phyloP scores from a whole-genome alignment of 108 stramenopile species.

The Nitzschia putrida region DNA sequence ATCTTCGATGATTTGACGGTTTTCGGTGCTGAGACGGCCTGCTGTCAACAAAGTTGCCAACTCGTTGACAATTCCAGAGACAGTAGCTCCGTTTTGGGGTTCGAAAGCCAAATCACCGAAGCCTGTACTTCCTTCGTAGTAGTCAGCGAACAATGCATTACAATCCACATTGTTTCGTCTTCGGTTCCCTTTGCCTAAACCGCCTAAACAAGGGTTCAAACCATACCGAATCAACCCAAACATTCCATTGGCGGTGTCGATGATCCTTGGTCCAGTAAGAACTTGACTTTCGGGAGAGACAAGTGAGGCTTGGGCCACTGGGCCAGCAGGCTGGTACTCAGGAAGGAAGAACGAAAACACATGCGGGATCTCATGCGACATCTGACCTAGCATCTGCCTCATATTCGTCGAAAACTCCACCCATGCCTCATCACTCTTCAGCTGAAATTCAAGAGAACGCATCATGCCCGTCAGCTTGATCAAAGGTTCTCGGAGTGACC shows the following conservation, averaged over 20 bases:
- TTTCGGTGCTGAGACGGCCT: slow-evolving; percentile 10
- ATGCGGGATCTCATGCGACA: slow-evolving; percentile 39
- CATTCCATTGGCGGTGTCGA: neutral
- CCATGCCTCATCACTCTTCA: slow-evolving; percentile 38
- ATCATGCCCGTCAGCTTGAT: slow-evolving; percentile 34
- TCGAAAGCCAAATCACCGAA: neutral
- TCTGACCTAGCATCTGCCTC: slow-evolving; percentile 47
- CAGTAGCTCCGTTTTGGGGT: neutral
- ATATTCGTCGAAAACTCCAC: slow-evolving; percentile 29
- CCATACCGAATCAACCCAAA: neutral
- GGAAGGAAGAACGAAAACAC: slow-evolving; percentile 71
- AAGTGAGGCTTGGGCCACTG: slow-evolving; percentile 61
- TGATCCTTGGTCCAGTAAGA: neutral
- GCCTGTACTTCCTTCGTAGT: neutral
- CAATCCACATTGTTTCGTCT: neutral
- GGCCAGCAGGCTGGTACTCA: slow-evolving; percentile 44
- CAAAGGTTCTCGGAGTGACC: slow-evolving; percentile 42
- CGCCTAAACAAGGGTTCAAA: neutral
- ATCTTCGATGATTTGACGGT: slow-evolving; percentile 6
- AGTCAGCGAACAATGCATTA: too few species aligned
- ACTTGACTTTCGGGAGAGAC: slow-evolving; percentile 12
- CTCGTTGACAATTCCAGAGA: slow-evolving; percentile 44
- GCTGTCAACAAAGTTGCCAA: slow-evolving; percentile 41
- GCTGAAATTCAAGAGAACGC: slow-evolving; percentile 37
- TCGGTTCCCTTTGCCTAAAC: neutral